Percentiles rank a stretch among this genome's conserved stretches.
Evolutionary conservation across 2,329 filamentous ascomycete species (phyloP).

Genomic region (Waltergamsia citrina): DNA sequence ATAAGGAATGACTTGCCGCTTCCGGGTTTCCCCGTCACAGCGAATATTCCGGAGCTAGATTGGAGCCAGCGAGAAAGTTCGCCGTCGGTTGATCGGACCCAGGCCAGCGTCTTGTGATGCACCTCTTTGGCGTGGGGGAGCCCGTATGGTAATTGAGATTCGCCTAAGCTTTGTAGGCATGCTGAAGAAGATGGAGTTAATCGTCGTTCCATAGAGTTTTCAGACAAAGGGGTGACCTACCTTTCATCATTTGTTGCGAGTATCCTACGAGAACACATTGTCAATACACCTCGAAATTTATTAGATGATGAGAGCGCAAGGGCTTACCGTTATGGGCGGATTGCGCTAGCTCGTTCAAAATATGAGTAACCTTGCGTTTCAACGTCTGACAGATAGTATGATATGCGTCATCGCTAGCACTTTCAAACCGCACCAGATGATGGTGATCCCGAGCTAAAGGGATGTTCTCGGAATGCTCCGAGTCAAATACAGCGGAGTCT

Average conservation of each 20-base stretch:
- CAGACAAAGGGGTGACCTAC: neutral
- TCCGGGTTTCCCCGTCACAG: conserved; percentile 7
- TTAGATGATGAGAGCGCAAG: too few relatives aligned
- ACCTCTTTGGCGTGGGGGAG: neutral
- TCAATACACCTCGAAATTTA: too few relatives aligned
- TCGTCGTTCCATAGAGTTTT: neutral
- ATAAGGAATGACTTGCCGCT: conserved; percentile 8
- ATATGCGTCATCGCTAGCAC: conserved; percentile 4
- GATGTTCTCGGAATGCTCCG: conserved; percentile 6
- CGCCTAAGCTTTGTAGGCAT: neutral
- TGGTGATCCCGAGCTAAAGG: conserved; percentile 6
- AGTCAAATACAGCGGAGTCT: conserved; percentile 7
- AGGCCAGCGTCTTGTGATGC: neutral
- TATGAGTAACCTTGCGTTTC: neutral
- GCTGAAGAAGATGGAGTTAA: neutral
- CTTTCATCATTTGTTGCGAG: neutral
- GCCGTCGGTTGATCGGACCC: neutral
- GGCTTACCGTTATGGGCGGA: neutral
- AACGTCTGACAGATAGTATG: neutral
- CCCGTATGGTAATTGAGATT: neutral
- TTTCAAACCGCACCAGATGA: conserved; percentile 6
- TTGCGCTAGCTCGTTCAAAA: neutral
- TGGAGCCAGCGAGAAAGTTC: conserved; percentile 4
- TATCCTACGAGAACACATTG: too few relatives aligned
- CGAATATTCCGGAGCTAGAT: conserved; percentile 3